phyloP scores from a whole-genome alignment of 805 yeast genomes.

The Wickerhamomyces strasburgensis region DNA sequence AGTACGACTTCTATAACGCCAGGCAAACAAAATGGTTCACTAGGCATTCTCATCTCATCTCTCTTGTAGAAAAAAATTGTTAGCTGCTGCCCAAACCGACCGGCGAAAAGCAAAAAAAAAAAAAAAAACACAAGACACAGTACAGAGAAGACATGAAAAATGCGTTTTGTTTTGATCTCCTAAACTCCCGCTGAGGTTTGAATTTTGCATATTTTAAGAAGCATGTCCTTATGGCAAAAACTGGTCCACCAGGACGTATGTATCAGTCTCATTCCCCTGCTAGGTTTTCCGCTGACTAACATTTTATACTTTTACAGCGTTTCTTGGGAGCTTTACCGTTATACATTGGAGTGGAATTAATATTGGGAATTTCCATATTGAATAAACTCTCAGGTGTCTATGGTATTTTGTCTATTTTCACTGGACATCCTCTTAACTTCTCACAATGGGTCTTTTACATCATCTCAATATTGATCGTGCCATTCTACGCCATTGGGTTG shows the following conservation, averaged over 20 bases:
- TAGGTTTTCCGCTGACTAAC: background rate
- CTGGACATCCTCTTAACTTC: slow-evolving; percentile 81
- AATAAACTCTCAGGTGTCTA: slow-evolving; percentile 88
- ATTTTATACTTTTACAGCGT: slow-evolving; percentile 31
- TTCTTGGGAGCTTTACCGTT: slow-evolving; percentile 74
- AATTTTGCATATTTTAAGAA: background rate
- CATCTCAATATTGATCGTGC: slow-evolving; percentile 55
- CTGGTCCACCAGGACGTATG: background rate
- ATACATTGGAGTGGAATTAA: slow-evolving; percentile 81
- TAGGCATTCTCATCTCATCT: background rate
- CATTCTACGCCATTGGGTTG: slow-evolving; percentile 61
- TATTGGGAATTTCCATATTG: slow-evolving; percentile 67
- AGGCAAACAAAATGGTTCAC: too few relatives aligned
- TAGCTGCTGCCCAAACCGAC: background rate
- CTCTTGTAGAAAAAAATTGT: background rate
- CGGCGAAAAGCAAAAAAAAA: too few relatives aligned
- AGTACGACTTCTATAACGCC: too few relatives aligned
- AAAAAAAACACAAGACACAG: too few relatives aligned
- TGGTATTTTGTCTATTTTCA: slow-evolving; percentile 79
- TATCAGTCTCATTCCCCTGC: background rate
- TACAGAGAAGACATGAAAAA: too few relatives aligned
- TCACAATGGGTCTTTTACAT: slow-evolving; percentile 80
- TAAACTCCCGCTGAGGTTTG: too few relatives aligned
- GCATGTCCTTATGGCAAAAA: background rate
- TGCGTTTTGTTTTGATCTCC: background rate